A percentile compares a stretch with the other conserved stretches of the same genome.
Evolutionary conservation across 345 rosid species (phyloP).

Genomic region (Citrus glauca): DNA sequence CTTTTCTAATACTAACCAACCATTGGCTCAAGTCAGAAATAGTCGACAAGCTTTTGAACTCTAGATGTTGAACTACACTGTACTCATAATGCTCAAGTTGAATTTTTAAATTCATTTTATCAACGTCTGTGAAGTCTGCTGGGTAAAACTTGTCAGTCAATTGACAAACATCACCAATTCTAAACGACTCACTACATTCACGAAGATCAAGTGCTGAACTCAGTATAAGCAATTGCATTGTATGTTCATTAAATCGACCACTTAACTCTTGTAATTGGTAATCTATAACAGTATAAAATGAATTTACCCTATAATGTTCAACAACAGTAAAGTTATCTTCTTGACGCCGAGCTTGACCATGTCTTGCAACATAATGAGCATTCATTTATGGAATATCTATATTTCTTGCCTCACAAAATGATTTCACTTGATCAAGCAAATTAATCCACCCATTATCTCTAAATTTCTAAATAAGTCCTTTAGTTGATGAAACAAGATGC

Average conservation of each 20-base stretch:
- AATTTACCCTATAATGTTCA: background rate
- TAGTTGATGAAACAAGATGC: too few species aligned
- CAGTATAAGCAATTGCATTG: too few species aligned
- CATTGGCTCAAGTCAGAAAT: background rate
- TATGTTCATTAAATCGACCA: too few species aligned
- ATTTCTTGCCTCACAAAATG: background rate
- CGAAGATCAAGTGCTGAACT: background rate
- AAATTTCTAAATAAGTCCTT: too few species aligned
- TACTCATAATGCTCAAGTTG: background rate
- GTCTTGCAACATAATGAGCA: background rate
- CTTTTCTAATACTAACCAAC: too few species aligned
- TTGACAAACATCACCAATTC: background rate
- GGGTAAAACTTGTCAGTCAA: background rate
- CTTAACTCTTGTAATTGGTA: background rate
- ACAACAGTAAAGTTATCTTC: background rate
- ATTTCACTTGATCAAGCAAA: background rate
- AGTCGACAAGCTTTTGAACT: background rate
- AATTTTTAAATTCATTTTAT: too few species aligned
- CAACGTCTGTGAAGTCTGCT: background rate
- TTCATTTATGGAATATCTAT: background rate
- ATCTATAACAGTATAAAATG: background rate
- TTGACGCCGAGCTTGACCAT: background rate
- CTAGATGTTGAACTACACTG: background rate
- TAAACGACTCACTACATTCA: too few species aligned
- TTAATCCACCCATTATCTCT: background rate